phyloP scores from a whole-genome alignment of 306 rosid genomes.

The Acacia confusa region DNA sequence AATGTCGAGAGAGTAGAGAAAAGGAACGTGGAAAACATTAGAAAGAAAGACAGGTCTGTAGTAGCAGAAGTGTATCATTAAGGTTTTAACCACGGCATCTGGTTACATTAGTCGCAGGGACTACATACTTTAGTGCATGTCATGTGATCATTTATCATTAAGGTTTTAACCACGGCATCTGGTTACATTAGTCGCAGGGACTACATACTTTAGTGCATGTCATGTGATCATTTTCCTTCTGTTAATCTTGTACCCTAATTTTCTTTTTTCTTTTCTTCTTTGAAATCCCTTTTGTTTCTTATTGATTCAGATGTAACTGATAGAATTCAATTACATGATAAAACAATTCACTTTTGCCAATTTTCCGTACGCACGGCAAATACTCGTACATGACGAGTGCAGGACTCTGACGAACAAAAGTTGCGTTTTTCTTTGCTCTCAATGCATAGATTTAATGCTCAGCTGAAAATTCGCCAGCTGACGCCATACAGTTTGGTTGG shows the following conservation, averaged over 20 bases:
- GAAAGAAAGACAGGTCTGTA: constrained; percentile 46
- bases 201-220: constrained; percentile 30
- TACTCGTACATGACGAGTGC: not conserved
- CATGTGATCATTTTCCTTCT: constrained; percentile 39
- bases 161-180: constrained; percentile 48
- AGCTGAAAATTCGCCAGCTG: not conserved
- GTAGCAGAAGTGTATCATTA: constrained; percentile 59
- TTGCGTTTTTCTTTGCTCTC: not conserved
- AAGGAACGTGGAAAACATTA: constrained; percentile 37
- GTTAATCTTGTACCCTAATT: constrained; percentile 73
- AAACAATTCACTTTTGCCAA: constrained; percentile 47
- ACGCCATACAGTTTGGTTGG: not conserved
- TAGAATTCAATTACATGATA: constrained; percentile 73
- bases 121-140: too few species aligned
- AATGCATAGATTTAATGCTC: not conserved
- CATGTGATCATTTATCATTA: too few species aligned
- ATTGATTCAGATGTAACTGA: constrained; percentile 65
- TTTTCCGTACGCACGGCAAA: constrained; percentile 2
- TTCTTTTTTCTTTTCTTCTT: constrained; percentile 34
- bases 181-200: constrained; percentile 53
- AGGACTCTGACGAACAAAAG: not conserved
- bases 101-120: constrained; percentile 51
- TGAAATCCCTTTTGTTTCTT: constrained; percentile 37
- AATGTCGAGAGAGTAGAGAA: not conserved
- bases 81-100: constrained; percentile 48